Percentiles rank a stretch among this genome's conserved stretches.
phyloP scores from a whole-genome alignment of 2,329 filamentous ascomycete genomes.

The Myotisia sp. region DNA sequence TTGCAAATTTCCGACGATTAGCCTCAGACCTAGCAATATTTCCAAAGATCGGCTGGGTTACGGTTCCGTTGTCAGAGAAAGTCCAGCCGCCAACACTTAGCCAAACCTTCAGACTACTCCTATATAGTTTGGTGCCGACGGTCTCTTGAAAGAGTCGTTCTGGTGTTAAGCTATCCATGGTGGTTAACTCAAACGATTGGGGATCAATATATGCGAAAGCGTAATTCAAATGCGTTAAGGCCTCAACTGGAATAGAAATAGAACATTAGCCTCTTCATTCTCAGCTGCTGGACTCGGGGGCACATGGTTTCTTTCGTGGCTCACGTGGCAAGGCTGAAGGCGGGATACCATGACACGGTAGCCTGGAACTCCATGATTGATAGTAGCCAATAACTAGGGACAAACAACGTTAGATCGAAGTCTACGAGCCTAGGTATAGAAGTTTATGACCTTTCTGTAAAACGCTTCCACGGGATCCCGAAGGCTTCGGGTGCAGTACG shows the following conservation, averaged over 20 bases:
- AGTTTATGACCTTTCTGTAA: no score
- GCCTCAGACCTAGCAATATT: conserved; percentile 3
- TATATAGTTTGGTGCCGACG: not conserved
- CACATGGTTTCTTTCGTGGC: no score
- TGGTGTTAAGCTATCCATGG: not conserved
- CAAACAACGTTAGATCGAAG: no score
- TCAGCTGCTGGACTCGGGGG: no score
- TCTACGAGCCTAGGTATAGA: no score
- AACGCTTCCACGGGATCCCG: no score
- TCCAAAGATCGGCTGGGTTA: conserved; percentile 10
- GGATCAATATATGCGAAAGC: not conserved
- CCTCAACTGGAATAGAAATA: not conserved
- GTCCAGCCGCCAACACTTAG: not conserved
- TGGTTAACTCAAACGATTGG: not conserved
- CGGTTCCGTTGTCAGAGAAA: conserved; percentile 6
- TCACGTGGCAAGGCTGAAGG: no score
- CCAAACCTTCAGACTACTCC: not conserved
- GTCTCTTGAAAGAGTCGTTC: not conserved
- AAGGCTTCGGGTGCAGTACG: no score
- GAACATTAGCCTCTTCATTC: no score
- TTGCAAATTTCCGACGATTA: conserved; percentile 8
- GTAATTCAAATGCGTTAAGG: not conserved
- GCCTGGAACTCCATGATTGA: not conserved
- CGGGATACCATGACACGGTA: not conserved
- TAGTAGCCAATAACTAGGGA: conserved; percentile 1